Evolutionary conservation across 2,329 filamentous ascomycete species (phyloP), one percentile per base, ranked within the genome.

Genomic region (Teratosphaeria gauchensis): DNA sequence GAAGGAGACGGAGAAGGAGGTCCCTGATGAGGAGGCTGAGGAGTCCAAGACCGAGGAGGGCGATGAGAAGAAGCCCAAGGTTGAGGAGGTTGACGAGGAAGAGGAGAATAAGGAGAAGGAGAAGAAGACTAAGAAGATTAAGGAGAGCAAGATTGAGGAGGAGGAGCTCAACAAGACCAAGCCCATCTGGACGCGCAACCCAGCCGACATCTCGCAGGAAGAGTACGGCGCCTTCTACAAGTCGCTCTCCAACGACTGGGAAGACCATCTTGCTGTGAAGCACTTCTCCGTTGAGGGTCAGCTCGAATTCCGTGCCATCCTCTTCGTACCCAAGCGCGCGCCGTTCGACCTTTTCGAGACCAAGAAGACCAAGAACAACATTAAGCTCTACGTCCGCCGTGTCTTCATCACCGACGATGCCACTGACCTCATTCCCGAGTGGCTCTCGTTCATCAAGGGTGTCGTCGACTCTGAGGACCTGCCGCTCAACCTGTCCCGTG

Each of bases 281-380:
- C 94, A 99, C 85, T 99, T 99, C 88, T 99, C 94, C 65, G 94
- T 99, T 66, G 94, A 99, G 84, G 94, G 94, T 87, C 94, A 97
- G 84, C 92, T 99, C 68, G 94, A 99, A 82, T 99, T 99, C 91
- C 92, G 92, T 68, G 94, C 94, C 68, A 96, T 99, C 79, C 91
- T 99, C 76, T 99, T 95, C 83, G 92, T 99, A 58, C 94, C 94
- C 76, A 97, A 99, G 90, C 92, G 94, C 73, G 94, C 94, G 78
- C 94, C 94, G 72, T 99, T 99, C 78, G 94, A 99, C 75, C 89
- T 99, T 64, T 99, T 99, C 78, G 94, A 99, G 89, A 96, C 92
- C 76, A 99, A 99, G 90, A 96, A 96, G 89, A 96, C 92, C 76
- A 99, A 99, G 91, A 99, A 97, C 89, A 99, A 99, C 89, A 97